Evolutionary conservation across 345 rosid species (phyloP).

Genomic region (Salix arbutifolia): DNA sequence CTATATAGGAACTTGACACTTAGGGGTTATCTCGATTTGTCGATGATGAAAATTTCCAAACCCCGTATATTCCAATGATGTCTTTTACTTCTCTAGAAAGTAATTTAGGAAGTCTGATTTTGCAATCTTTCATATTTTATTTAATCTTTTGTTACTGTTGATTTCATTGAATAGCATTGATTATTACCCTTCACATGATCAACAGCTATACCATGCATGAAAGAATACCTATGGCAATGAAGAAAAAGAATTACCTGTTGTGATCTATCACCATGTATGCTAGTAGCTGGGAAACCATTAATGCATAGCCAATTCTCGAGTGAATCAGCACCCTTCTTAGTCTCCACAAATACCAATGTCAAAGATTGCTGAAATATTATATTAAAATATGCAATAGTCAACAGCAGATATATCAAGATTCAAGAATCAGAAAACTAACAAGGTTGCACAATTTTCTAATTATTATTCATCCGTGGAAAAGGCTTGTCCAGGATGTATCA

Average conservation of each 20-base stretch:
- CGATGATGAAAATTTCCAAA: not conserved
- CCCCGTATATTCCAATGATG: not conserved
- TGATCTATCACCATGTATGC: slow-evolving; percentile 93
- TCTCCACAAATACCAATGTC: slow-evolving; percentile 98
- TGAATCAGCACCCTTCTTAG: slow-evolving; percentile 93
- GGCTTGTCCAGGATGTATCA: not conserved
- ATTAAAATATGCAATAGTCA: not conserved
- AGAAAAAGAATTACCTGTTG: slow-evolving; percentile 50
- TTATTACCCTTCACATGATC: not conserved
- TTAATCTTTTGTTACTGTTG: not conserved
- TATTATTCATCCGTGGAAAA: not conserved
- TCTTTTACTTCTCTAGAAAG: not conserved
- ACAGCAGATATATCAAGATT: not conserved
- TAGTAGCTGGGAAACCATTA: slow-evolving; percentile 90
- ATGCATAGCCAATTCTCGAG: slow-evolving; percentile 82
- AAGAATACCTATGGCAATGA: slow-evolving; percentile 8
- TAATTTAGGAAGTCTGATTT: not conserved
- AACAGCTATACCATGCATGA: not conserved
- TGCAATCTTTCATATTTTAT: not conserved
- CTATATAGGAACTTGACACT: not conserved
- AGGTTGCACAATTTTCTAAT: not conserved
- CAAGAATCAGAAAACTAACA: not conserved
- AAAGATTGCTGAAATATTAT: slow-evolving; percentile 67
- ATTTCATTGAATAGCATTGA: not conserved
- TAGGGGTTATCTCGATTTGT: not conserved